A percentile compares a stretch with the other conserved stretches of the same genome.
phyloP scores from a whole-genome alignment of 768 basidiomycete species.

The Termitomyces bulborhizus region DNA sequence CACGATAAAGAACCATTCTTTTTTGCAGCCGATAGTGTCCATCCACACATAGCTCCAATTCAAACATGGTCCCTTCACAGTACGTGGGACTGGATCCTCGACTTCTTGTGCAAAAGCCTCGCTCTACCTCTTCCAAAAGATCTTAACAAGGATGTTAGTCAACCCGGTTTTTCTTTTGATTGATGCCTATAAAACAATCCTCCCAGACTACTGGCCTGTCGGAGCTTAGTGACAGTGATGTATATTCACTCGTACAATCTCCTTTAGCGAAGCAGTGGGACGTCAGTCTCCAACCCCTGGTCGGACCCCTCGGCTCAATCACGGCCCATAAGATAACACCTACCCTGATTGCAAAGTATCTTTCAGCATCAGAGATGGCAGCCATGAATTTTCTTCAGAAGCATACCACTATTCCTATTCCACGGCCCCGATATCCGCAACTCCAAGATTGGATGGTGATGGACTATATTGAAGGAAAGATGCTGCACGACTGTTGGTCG shows the following conservation, averaged over 20 bases:
- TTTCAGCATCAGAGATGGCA: neutral
- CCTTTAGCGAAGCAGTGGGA: neutral
- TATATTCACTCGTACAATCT: neutral
- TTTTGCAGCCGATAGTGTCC: neutral
- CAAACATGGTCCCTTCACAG: neutral
- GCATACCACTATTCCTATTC: constrained; percentile 5
- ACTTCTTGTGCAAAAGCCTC: neutral
- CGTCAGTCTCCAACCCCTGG: neutral
- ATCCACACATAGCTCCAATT: neutral
- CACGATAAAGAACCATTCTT: too few relatives aligned
- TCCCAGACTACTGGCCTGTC: neutral
- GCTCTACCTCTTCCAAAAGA: neutral
- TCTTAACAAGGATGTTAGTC: neutral
- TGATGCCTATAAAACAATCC: neutral
- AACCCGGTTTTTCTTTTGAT: too few relatives aligned
- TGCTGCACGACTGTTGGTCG: constrained; percentile 20
- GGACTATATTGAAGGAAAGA: constrained; percentile 20
- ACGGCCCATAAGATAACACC: neutral
- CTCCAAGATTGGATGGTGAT: constrained; percentile 9
- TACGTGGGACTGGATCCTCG: neutral
- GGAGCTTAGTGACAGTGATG: neutral
- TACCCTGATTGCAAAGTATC: neutral
- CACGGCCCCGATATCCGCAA: neutral
- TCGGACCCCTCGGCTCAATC: neutral
- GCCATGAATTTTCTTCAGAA: neutral